Percentiles rank a stretch among this genome's conserved stretches.
Evolutionary conservation across 768 basidiomycete species (phyloP).

Genomic region (Clitopilus hobsonii): DNA sequence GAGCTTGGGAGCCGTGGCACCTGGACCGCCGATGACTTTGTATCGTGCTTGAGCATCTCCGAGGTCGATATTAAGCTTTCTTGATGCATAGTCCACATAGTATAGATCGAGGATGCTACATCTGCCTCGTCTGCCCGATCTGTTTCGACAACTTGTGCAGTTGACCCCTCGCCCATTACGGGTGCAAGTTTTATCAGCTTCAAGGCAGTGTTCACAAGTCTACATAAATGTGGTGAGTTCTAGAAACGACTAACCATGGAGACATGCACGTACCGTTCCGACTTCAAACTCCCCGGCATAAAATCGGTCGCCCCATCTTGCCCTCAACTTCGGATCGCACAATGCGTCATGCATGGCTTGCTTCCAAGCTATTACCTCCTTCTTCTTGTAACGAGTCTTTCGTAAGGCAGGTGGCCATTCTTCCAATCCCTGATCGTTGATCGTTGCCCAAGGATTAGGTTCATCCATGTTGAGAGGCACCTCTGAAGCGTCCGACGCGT

Average conservation of each 20-base stretch:
- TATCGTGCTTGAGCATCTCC: not conserved
- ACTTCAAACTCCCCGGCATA: not conserved
- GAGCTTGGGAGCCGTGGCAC: not conserved
- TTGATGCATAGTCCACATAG: not conserved
- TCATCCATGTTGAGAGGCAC: not conserved
- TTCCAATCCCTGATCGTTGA: not conserved
- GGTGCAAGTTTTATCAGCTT: not conserved
- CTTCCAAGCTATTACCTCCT: not conserved
- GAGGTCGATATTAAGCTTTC: not conserved
- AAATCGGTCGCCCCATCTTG: not conserved
- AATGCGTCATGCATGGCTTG: not conserved
- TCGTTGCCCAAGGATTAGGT: not conserved
- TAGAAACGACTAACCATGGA: not conserved
- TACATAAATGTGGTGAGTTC: not conserved
- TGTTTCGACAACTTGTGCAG: not conserved
- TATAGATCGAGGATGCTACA: not conserved
- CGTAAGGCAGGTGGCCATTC: not conserved
- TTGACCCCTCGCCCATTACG: not conserved
- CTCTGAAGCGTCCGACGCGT: not conserved
- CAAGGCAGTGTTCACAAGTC: not conserved
- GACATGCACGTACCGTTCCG: not conserved
- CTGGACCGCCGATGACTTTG: not conserved
- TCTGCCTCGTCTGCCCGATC: not conserved
- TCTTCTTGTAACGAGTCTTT: not conserved
- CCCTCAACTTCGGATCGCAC: not conserved